Evolutionary conservation across 768 basidiomycete species (phyloP), one percentile per base, ranked within the genome.

Genomic region (Mycena chlorophos): DNA sequence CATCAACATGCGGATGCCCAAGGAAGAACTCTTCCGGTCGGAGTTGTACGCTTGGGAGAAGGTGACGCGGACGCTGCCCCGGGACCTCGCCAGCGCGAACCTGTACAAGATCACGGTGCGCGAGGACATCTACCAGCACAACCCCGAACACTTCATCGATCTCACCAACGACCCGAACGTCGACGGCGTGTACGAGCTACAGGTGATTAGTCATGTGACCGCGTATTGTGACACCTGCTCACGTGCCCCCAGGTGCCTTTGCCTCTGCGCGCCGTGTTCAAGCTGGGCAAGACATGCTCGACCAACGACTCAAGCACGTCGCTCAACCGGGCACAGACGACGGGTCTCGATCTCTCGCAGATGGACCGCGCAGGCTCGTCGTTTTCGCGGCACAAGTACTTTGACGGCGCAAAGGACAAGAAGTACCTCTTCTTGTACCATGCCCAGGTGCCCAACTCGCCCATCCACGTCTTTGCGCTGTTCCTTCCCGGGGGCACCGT

Each of bases 161-260:
- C 77, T 98, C 48, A 91, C 85, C 55, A 97, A 97, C 66, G 91
- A 95, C 64, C 91, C 95, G 0, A 93, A 91, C 65, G 92, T 98
- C 8, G 94, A 98, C 63, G 94, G 93, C 1, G 89, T 97, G 3
- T 99, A 88, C 65, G 97, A 99, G 72, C 78, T 88, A 19, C 94
- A 98, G 81, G 92, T 94, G 60, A 39, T 77, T 61, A 13, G 14
- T 54, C 51, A 2, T 30, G 31, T 22, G 20, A 47, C 12, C n/a
- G 38, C 42, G 19, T 27, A 29, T 29, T 50, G 50, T 50, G 40
- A 13, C 6, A 46, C 13, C 5, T 49, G 49, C 39, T 53, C 52
- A 31, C 28, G 48, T 13, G 45, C 38, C 22, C 55, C 12, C 27
- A 94, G 93, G 79, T 98, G 16, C 92, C 97, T 6, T 80, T 96